Conservation (phyloP, 352 stramenopile genomes). For the Aphanomyces astaci region DNA sequence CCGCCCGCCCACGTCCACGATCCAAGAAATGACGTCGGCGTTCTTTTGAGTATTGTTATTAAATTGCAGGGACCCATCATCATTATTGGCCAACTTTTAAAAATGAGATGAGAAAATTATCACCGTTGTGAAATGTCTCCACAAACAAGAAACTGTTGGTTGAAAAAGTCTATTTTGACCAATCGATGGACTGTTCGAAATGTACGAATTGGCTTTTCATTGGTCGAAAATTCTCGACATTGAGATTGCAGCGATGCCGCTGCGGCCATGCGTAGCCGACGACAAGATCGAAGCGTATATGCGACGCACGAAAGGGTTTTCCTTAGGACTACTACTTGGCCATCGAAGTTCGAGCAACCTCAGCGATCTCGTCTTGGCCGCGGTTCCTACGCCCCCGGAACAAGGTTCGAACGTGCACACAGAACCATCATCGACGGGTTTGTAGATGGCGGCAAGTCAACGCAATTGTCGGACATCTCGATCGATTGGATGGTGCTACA, state of each 20-base stretch:
- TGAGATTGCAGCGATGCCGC: too few species aligned
- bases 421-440: background rate
- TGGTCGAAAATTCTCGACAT: too few species aligned
- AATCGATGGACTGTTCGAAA: background rate
- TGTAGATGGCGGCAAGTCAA: background rate
- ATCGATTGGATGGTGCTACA: constrained; percentile 17
- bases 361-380: background rate
- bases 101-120: background rate
- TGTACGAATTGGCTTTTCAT: background rate
- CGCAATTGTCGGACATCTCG: constrained; percentile 3
- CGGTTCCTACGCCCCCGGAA: constrained; percentile 12
- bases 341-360: background rate
- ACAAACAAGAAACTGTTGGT: background rate
- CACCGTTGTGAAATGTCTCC: background rate
- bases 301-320: background rate
- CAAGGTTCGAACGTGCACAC: background rate
- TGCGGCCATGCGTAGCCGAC: background rate
- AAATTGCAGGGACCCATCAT: background rate
- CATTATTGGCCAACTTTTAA: background rate
- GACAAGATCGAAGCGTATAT: background rate
- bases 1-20: constrained; percentile 85
- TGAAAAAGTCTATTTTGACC: background rate
- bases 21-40: constrained; percentile 88
- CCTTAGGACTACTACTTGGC: constrained; percentile 1
- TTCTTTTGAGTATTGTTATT: constrained; percentile 30